These are phyloP conservation scores for Casuarina cunninghamiana DNA, from an alignment of 306 rosid genomes.

Conservation along the genomic window DNA sequence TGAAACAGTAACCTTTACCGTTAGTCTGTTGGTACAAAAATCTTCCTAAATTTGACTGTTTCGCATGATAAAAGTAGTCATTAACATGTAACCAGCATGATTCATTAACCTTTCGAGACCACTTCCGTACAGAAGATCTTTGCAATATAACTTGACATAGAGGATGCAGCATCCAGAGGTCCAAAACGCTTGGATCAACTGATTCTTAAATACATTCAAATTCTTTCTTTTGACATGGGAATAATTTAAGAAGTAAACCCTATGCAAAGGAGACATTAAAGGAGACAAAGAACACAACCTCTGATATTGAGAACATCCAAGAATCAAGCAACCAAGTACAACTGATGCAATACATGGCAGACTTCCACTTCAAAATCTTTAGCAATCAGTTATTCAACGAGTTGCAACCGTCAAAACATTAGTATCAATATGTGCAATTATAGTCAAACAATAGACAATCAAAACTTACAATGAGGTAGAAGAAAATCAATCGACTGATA, in stretches of 20 bases:
- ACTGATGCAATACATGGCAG: background rate
- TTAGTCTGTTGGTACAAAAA: background rate
- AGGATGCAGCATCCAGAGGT: background rate
- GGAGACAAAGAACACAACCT: background rate
- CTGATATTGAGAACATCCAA: background rate
- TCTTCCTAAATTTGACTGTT: background rate
- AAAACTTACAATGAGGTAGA: no score
- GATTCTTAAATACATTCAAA: background rate
- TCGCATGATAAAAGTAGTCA: background rate
- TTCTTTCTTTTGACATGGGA: background rate
- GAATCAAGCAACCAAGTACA: constrained; percentile 2
- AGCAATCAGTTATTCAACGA: background rate
- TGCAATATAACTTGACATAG: background rate
- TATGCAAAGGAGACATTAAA: background rate
- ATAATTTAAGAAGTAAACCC: background rate
- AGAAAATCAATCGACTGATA: no score
- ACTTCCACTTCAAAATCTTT: background rate
- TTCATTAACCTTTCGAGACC: background rate
- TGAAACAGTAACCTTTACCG: background rate
- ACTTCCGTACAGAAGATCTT: background rate
- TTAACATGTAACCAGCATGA: background rate
- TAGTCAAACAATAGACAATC: background rate
- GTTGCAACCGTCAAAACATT: background rate
- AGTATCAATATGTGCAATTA: background rate
- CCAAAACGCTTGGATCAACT: background rate